Percentiles rank a stretch among this genome's conserved stretches.
These are phyloP conservation scores for Grosmannia huntii DNA, from an alignment of 2,329 filamentous ascomycete genomes.

Conservation along the genomic window DNA sequence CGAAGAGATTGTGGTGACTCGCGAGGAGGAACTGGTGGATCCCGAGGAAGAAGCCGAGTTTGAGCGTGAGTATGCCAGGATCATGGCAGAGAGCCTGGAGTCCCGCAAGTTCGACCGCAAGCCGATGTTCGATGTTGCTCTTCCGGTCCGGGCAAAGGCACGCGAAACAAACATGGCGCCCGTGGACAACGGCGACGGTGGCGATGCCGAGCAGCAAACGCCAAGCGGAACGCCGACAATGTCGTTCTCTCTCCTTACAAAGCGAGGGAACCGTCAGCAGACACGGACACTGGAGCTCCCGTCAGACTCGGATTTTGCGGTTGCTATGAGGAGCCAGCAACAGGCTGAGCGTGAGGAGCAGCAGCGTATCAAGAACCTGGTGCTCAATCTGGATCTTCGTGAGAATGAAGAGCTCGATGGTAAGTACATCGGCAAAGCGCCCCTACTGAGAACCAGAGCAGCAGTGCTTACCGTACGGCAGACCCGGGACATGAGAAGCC, in stretches of 20 bases:
- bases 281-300: slow-evolving; percentile 84
- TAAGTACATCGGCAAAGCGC: slow-evolving; percentile 28
- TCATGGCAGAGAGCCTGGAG: slow-evolving; percentile 96
- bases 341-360: slow-evolving; percentile 93
- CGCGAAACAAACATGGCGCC: slow-evolving; percentile 37
- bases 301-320: slow-evolving; percentile 83
- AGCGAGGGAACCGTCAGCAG: slow-evolving; percentile 93
- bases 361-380: slow-evolving; percentile 94
- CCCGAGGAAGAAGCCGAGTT: slow-evolving; percentile 95
- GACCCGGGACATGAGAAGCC: slow-evolving; percentile 37
- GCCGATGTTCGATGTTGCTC: slow-evolving; percentile 84
- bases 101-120: slow-evolving; percentile 94
- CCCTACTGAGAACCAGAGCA: slow-evolving; percentile 14
- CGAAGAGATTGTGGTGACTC: slow-evolving; percentile 76
- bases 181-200: background rate
- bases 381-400: slow-evolving; percentile 89
- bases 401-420: slow-evolving; percentile 71
- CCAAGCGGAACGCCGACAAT: slow-evolving; percentile 48
- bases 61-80: slow-evolving; percentile 91
- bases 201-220: slow-evolving; percentile 1
- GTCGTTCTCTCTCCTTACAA: slow-evolving; percentile 93
- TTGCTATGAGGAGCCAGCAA: slow-evolving; percentile 93
- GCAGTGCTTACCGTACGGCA: slow-evolving; percentile 36
- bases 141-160: slow-evolving; percentile 69
- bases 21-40: slow-evolving; percentile 79